Conservation (phyloP, 768 basidiomycete species). For the Collybiopsis luxurians region DNA sequence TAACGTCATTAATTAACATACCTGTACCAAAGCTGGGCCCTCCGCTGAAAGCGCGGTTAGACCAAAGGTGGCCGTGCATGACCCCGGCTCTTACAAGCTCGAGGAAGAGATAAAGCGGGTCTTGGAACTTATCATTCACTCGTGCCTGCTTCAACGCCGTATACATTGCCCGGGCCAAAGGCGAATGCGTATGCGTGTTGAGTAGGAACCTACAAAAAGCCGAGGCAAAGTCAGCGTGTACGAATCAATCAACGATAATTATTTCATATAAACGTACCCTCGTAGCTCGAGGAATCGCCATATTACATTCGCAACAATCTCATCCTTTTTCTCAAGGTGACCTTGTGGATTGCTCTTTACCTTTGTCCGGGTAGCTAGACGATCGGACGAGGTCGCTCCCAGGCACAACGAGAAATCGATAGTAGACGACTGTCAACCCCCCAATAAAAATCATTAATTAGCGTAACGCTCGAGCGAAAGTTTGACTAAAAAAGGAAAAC, state of each 20-base stretch:
- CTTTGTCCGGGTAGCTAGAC: constrained; percentile 79
- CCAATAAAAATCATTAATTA: not conserved
- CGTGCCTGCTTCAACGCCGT: constrained; percentile 73
- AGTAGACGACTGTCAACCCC: constrained; percentile 79
- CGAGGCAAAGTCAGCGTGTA: constrained; percentile 1
- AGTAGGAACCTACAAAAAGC: constrained; percentile 68
- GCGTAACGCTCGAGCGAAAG: constrained; percentile 9
- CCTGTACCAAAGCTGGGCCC: constrained; percentile 94
- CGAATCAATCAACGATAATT: not conserved
- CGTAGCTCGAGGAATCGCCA: constrained; percentile 97
- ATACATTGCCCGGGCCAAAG: constrained; percentile 90
- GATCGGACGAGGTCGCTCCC: constrained; percentile 83
- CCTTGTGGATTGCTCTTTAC: constrained; percentile 44
- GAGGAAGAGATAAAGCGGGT: constrained; percentile 90
- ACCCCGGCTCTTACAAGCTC: constrained; percentile 96
- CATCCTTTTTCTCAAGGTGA: constrained; percentile 94
- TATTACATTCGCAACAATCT: constrained; percentile 96
- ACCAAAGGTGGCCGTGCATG: constrained; percentile 93
- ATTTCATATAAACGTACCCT: constrained; percentile 61
- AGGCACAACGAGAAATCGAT: constrained; percentile 95
- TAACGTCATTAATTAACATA: constrained; percentile 33
- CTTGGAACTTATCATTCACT: constrained; percentile 98
- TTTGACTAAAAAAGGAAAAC: constrained; percentile 13
- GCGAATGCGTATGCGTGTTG: constrained; percentile 85
- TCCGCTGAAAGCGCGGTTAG: constrained; percentile 83